Base-by-base conservation (phyloP, 2,329 filamentous ascomycete species). In the Cercospora janseana region DNA sequence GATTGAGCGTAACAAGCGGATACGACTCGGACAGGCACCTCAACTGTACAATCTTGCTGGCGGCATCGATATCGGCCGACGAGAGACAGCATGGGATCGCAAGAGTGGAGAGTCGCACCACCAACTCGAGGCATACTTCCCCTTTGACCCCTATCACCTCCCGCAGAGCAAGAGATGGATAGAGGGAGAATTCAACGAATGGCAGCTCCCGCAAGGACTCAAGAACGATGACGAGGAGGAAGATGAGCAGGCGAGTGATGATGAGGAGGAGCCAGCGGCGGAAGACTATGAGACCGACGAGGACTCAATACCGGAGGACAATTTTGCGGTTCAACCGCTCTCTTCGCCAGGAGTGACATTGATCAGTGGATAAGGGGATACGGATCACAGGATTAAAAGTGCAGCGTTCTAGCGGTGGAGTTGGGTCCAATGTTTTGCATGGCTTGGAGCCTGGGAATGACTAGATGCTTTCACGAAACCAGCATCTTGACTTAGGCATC, bases 101-200 rank as follows among this genome's bases (percentile, higher is more conserved):
- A 75, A 75, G 61, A 79, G 83, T 46, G 86, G 87, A 51, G 88
- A 95, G 59, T 83, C 85, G 55, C 86, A 83, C 63, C 85, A 92
- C 63, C 86, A 95, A 69, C 79, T 98, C 1, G 91, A 97, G 60
- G 87, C 90, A 0, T 96, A 95, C 68, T 98, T 97, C 64, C 93
- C 93, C 0, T 98, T 98, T 64, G 93, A 98, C 66, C 94, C 94
- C 2, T 98, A 97, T 69, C 86, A 92, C 63, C 75, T 98, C 42
- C 91, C 91, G 0, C 76, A 83, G 59, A 96, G 91, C 68, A 89
- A 87, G 69, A 79, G 83, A 52, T 97, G 93, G 94, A 73, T 98
- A 9, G 86, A 90, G 55, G 79, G 81, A 15, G 86, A 94, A 65
- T 96, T 95, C 64, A 79, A 92, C 23, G 77, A 84, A 43, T 96